Percentiles rank a stretch among this genome's conserved stretches.
Conservation (phyloP, 495 filamentous ascomycete genomes). For the Neurospora cerealis region DNA sequence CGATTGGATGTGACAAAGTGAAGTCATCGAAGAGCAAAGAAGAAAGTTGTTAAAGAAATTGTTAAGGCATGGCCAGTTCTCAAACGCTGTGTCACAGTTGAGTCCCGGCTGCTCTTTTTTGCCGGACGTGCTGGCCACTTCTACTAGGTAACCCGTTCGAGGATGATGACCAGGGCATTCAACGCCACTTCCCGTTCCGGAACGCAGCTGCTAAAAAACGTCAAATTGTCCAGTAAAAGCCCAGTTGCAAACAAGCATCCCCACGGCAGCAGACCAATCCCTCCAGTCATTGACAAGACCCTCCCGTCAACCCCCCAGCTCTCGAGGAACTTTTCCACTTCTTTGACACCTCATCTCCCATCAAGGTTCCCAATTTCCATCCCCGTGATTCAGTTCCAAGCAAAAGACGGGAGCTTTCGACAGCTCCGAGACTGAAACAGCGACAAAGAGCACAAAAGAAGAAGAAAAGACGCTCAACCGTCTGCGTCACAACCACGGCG, state of each 20-base stretch:
- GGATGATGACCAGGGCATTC: neutral
- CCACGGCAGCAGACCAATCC: neutral
- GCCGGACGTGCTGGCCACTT: neutral
- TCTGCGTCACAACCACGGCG: neutral
- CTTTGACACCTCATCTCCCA: neutral
- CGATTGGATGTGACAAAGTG: neutral
- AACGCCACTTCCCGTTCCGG: neutral
- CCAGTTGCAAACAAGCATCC: neutral
- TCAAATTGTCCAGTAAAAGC: neutral
- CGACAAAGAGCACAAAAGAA: neutral
- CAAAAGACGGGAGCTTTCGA: neutral
- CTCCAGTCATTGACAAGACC: neutral
- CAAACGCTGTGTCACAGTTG: neutral
- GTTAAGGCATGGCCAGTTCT: neutral
- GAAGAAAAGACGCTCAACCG: neutral
- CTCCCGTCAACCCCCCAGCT: neutral
- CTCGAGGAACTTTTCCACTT: neutral
- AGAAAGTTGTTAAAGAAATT: neutral
- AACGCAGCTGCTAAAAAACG: neutral
- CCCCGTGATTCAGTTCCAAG: neutral
- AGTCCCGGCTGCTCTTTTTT: neutral
- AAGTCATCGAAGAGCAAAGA: neutral
- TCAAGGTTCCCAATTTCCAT: neutral
- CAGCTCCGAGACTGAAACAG: neutral
- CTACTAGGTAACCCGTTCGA: neutral